A percentile compares a stretch with the other conserved stretches of the same genome.
Evolutionary conservation across 371 early-diverging fungal species (phyloP).

Genomic region (Mucor ambiguus): DNA sequence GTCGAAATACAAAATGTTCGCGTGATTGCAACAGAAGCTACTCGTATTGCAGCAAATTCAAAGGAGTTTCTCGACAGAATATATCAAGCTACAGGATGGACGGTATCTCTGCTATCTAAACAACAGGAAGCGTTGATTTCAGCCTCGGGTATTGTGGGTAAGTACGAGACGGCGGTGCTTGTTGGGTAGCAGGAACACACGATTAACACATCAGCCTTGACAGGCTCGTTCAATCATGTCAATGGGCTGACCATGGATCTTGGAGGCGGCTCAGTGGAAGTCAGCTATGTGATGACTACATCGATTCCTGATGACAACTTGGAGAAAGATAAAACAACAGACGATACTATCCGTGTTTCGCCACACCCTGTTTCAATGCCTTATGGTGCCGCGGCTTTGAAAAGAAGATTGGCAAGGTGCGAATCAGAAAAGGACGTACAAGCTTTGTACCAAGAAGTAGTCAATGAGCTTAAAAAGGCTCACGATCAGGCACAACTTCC

Average conservation of each 20-base stretch:
- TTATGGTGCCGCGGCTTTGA: constrained; percentile 64
- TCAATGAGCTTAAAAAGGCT: constrained; percentile 28
- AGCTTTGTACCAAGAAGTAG: constrained; percentile 46
- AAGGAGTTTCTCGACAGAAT: constrained; percentile 52
- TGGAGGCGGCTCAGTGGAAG: constrained; percentile 67
- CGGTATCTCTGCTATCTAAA: constrained; percentile 52
- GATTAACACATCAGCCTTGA: not conserved
- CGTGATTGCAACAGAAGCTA: constrained; percentile 69
- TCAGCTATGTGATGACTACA: constrained; percentile 56
- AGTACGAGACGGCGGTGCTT: not conserved
- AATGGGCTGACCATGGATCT: constrained; percentile 67
- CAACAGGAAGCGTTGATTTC: constrained; percentile 63
- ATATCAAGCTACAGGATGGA: constrained; percentile 55
- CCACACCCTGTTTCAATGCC: constrained; percentile 61
- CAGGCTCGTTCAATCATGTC: constrained; percentile 60
- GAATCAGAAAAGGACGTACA: constrained; percentile 32
- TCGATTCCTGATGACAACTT: not conserved
- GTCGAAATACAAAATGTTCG: constrained; percentile 45
- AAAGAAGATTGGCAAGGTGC: constrained; percentile 38
- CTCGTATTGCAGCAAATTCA: constrained; percentile 59
- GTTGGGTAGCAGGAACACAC: no score
- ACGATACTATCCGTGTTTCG: constrained; percentile 35
- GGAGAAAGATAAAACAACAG: not conserved
- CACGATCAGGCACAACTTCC: constrained; percentile 40
- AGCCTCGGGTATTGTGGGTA: constrained; percentile 65